A percentile compares a stretch with the other conserved stretches of the same genome.
Evolutionary conservation across 805 yeast genomes (phyloP).

Genomic region (Teunomyces kruisii): DNA sequence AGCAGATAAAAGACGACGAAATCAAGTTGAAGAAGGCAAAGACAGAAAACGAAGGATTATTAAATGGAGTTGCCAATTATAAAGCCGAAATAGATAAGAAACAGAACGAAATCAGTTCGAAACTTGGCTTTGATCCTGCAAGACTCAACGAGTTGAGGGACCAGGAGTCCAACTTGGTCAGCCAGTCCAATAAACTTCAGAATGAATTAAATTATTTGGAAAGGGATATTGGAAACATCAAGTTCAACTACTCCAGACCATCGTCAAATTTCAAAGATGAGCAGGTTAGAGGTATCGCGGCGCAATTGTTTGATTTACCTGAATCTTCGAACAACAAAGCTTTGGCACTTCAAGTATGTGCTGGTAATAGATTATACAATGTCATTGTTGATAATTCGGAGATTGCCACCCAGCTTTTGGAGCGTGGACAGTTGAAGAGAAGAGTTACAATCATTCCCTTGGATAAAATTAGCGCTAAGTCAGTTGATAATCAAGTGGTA

Average conservation of each 20-base stretch:
- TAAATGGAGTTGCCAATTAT: slow-evolving; percentile 45
- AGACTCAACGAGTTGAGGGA: slow-evolving; percentile 43
- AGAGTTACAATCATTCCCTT: slow-evolving; percentile 91
- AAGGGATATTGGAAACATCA: slow-evolving; percentile 69
- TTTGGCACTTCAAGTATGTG: slow-evolving; percentile 87
- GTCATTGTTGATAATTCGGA: slow-evolving; percentile 87
- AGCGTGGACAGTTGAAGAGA: slow-evolving; percentile 71
- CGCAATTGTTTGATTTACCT: slow-evolving; percentile 70
- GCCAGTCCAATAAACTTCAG: slow-evolving; percentile 43
- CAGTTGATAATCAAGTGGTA: slow-evolving; percentile 52
- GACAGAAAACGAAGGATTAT: slow-evolving; percentile 41
- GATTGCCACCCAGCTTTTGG: slow-evolving; percentile 80
- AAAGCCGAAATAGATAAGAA: slow-evolving; percentile 37
- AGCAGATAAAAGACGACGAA: slow-evolving; percentile 49
- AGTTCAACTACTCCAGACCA: slow-evolving; percentile 72
- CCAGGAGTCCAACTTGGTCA: slow-evolving; percentile 44
- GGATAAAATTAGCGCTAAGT: slow-evolving; percentile 72
- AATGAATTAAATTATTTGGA: slow-evolving; percentile 54
- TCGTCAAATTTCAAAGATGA: slow-evolving; percentile 54
- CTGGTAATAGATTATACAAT: slow-evolving; percentile 87
- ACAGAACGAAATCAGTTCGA: slow-evolving; percentile 39
- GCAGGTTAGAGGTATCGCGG: slow-evolving; percentile 85
- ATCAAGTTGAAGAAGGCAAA: slow-evolving; percentile 55
- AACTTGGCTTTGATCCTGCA: slow-evolving; percentile 58
- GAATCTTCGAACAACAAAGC: slow-evolving; percentile 60